Evolutionary conservation across 2,329 filamentous ascomycete genomes (phyloP).

Genomic region (Sporothrix mexicana): DNA sequence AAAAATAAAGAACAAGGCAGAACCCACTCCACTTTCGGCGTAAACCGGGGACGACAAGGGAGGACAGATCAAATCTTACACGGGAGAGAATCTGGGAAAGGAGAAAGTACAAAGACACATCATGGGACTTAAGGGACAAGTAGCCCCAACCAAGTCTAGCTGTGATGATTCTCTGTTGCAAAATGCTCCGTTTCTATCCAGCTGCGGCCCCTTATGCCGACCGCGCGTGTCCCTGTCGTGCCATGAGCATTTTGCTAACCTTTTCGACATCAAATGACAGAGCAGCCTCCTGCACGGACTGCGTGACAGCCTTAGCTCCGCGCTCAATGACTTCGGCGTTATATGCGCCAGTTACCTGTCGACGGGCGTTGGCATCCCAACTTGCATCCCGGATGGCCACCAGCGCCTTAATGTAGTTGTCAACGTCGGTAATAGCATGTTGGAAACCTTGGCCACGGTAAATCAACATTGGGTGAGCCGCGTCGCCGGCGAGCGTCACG

Average conservation of each 20-base stretch:
- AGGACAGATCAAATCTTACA: too few species aligned
- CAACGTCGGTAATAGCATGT: slow-evolving; percentile 50
- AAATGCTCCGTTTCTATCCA: not conserved
- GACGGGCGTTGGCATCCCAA: slow-evolving; percentile 34
- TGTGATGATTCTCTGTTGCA: not conserved
- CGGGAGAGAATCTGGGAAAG: too few species aligned
- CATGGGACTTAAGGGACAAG: not conserved
- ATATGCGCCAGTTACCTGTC: slow-evolving; percentile 42
- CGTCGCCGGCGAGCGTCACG: slow-evolving; percentile 49
- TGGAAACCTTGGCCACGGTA: slow-evolving; percentile 55
- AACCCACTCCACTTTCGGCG: too few species aligned
- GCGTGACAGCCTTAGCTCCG: slow-evolving; percentile 45
- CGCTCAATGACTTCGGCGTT: slow-evolving; percentile 45
- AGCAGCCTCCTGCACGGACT: slow-evolving; percentile 46
- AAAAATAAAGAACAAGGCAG: too few species aligned
- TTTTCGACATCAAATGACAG: slow-evolving; percentile 43
- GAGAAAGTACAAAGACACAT: not conserved
- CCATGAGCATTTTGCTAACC: slow-evolving; percentile 46
- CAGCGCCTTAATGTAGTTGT: slow-evolving; percentile 47
- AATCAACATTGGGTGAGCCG: slow-evolving; percentile 53
- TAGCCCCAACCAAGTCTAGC: too few species aligned
- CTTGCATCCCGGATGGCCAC: slow-evolving; percentile 37
- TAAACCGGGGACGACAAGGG: too few species aligned
- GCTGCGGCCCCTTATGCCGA: slow-evolving; percentile 32
- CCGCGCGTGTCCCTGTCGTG: slow-evolving; percentile 41